A percentile compares a stretch with the other conserved stretches of the same genome.
Evolutionary conservation across 345 rosid genomes (phyloP).

Genomic region (Pistacia atlantica): DNA sequence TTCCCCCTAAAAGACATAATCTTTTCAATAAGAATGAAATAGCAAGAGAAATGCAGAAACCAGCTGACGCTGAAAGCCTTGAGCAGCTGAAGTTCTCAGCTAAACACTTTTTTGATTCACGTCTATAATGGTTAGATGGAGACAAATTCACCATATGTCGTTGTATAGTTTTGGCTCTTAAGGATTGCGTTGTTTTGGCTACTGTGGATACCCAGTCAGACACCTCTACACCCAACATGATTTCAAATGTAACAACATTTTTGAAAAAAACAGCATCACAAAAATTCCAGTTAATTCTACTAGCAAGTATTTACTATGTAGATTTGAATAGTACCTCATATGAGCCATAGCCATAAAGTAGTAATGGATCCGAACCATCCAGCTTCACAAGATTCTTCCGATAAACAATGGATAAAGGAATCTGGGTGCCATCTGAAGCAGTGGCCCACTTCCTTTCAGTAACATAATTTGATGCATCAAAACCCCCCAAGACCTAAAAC

Average conservation of each 20-base stretch:
- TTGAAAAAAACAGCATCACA: neutral
- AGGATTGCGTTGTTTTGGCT: no score
- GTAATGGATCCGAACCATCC: constrained; percentile 78
- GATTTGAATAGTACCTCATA: constrained; percentile 70
- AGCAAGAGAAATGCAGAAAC: no score
- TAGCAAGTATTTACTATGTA: neutral
- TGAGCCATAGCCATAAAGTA: constrained; percentile 94
- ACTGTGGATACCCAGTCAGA: neutral
- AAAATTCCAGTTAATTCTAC: neutral
- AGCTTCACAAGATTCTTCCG: constrained; percentile 72
- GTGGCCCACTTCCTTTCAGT: constrained; percentile 89
- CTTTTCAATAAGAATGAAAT: no score
- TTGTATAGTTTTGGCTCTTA: no score
- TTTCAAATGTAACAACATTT: neutral
- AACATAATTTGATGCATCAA: constrained; percentile 75
- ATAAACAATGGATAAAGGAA: constrained; percentile 84
- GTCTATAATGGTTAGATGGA: no score
- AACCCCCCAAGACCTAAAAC: constrained; percentile 84
- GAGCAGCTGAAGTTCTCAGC: no score
- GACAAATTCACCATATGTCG: no score
- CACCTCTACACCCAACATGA: neutral
- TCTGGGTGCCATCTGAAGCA: constrained; percentile 81
- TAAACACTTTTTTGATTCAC: no score
- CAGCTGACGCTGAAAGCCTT: no score
- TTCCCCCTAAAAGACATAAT: no score